Evolutionary conservation across 2,329 filamentous ascomycete genomes (phyloP).

Genomic region (Colletotrichum euphorbiae): DNA sequence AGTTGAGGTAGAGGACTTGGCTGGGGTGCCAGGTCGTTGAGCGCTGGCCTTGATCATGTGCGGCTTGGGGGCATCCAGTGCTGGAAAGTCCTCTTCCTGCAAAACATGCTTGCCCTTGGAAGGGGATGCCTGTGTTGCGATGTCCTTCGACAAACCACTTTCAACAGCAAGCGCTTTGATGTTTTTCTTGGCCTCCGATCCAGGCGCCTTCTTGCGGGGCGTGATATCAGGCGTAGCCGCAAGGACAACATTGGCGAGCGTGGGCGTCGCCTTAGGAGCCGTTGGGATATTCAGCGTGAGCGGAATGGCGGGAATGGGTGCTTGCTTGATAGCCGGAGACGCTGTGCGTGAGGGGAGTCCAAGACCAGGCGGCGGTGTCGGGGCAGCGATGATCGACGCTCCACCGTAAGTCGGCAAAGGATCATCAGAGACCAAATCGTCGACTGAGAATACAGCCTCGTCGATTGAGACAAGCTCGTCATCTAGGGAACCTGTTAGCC

Average conservation of each 20-base stretch:
- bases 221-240: conserved; percentile 49
- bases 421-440: conserved; percentile 76
- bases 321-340: conserved; percentile 44
- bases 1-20: conserved; percentile 50
- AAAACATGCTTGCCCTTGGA: conserved; percentile 49
- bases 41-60: conserved; percentile 53
- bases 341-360: conserved; percentile 54
- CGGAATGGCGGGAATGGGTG: conserved; percentile 38
- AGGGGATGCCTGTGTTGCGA: conserved; percentile 53
- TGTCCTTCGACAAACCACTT: conserved; percentile 60
- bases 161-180: conserved; percentile 59
- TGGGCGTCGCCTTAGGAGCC: conserved; percentile 43
- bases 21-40: conserved; percentile 46
- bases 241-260: conserved; percentile 36
- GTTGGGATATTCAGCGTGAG: conserved; percentile 27
- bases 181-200: conserved; percentile 54
- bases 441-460: conserved; percentile 72
- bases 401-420: conserved; percentile 38
- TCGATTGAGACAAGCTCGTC: conserved; percentile 71
- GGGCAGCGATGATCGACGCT: conserved; percentile 5
- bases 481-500: conserved; percentile 66
- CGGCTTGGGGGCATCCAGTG: conserved; percentile 61
- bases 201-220: conserved; percentile 46
- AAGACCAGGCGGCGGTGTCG: conserved; percentile 57
- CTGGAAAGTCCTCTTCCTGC: conserved; percentile 73